Evolutionary conservation across 2,329 filamentous ascomycete genomes (phyloP).

Genomic region (Xylariales sp.): DNA sequence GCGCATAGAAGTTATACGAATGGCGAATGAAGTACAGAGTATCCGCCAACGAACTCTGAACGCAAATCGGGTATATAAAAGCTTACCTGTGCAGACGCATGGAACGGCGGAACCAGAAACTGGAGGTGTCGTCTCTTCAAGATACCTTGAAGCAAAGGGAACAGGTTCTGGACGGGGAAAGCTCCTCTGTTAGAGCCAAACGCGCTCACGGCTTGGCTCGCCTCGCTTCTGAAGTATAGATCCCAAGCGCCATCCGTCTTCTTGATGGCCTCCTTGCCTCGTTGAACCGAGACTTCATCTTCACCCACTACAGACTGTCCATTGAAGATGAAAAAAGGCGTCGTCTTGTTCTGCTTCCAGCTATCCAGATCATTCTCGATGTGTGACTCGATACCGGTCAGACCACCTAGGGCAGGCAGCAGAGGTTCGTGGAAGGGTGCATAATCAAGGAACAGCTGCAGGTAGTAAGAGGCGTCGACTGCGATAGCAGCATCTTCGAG

Average conservation of each 20-base stretch:
- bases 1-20: not conserved
- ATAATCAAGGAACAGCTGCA: slow-evolving; percentile 71
- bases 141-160: slow-evolving; percentile 70
- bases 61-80: not conserved
- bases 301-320: slow-evolving; percentile 76
- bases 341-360: slow-evolving; percentile 66
- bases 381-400: slow-evolving; percentile 72
- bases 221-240: slow-evolving; percentile 76
- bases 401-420: slow-evolving; percentile 81
- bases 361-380: slow-evolving; percentile 72
- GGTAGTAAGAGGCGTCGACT: slow-evolving; percentile 86
- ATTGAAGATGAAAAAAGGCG: slow-evolving; percentile 87
- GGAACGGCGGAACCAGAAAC: slow-evolving; percentile 82
- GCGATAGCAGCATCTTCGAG: slow-evolving; percentile 73
- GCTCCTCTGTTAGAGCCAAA: slow-evolving; percentile 75
- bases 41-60: too few relatives aligned
- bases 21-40: not conserved
- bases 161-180: slow-evolving; percentile 66
- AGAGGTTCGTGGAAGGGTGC: slow-evolving; percentile 76
- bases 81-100: slow-evolving; percentile 76
- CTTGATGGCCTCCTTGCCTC: slow-evolving; percentile 59
- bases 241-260: slow-evolving; percentile 80
- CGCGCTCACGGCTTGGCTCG: slow-evolving; percentile 74
- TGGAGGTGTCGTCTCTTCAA: slow-evolving; percentile 64
- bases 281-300: slow-evolving; percentile 63